Conservation (phyloP, 345 rosid species). For the Bruguiera parviflora region DNA sequence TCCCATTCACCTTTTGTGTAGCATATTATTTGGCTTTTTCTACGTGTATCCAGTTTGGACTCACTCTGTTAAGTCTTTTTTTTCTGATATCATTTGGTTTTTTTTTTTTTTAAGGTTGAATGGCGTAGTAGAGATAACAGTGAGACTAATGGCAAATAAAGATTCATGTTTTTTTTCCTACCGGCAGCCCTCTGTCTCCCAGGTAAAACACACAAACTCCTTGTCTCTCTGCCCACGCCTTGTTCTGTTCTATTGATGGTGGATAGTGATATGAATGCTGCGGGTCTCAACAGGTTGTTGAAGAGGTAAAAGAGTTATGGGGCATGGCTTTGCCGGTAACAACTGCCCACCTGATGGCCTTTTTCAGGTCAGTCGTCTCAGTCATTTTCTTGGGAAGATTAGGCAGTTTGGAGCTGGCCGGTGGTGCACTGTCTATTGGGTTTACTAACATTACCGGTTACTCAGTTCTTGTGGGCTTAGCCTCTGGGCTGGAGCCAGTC, state of each 20-base stretch:
- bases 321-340: slow-evolving; percentile 88
- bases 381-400: slow-evolving; percentile 85
- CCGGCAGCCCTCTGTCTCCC: slow-evolving; percentile 45
- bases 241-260: neutral
- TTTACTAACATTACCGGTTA: slow-evolving; percentile 98
- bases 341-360: slow-evolving; percentile 79
- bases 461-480: slow-evolving; percentile 88
- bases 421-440: slow-evolving; percentile 93
- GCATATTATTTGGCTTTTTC: no score
- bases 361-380: slow-evolving; percentile 72
- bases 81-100: neutral
- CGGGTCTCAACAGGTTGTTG: slow-evolving; percentile 43
- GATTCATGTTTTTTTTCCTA: slow-evolving; percentile 44
- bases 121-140: neutral
- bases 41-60: no score
- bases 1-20: no score
- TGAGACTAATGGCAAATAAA: slow-evolving; percentile 43
- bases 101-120: neutral
- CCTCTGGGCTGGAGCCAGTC: slow-evolving; percentile 94
- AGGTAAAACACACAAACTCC: slow-evolving; percentile 32
- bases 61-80: neutral
- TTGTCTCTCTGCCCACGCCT: neutral
- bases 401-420: slow-evolving; percentile 91
- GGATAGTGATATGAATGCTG: slow-evolving; percentile 9
- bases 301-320: slow-evolving; percentile 83